phyloP scores from a whole-genome alignment of 2,329 filamentous ascomycete species.

The Pseudopyricularia cyperi region DNA sequence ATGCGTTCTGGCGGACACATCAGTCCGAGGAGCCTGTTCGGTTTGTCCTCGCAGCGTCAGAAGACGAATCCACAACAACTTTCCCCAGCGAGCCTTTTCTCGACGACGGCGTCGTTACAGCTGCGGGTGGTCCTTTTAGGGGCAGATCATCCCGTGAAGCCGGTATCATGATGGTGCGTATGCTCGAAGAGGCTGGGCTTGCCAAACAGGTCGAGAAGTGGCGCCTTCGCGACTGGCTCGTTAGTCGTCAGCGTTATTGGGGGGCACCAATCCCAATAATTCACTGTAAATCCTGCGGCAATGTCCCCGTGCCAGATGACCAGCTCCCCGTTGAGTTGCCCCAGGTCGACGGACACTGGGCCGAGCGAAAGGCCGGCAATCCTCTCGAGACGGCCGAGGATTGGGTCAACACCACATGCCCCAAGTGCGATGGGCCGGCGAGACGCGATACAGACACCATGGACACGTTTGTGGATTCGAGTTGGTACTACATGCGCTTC shows the following conservation, averaged over 20 bases:
- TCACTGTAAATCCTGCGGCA: slow-evolving; percentile 64
- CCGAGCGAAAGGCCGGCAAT: slow-evolving; percentile 59
- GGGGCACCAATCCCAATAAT: slow-evolving; percentile 81
- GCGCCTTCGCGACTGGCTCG: slow-evolving; percentile 78
- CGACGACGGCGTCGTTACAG: slow-evolving; percentile 54
- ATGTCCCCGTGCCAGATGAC: slow-evolving; percentile 63
- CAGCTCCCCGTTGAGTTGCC: slow-evolving; percentile 70
- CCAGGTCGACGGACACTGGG: slow-evolving; percentile 53
- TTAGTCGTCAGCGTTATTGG: slow-evolving; percentile 90
- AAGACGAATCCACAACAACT: slow-evolving; percentile 30
- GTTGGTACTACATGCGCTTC: slow-evolving; percentile 84
- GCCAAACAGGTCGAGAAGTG: slow-evolving; percentile 57
- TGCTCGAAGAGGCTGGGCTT: slow-evolving; percentile 40
- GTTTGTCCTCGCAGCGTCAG: slow-evolving; percentile 44
- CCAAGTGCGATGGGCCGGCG: slow-evolving; percentile 56
- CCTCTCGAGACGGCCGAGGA: slow-evolving; percentile 58
- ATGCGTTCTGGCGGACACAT: slow-evolving; percentile 69
- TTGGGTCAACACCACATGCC: slow-evolving; percentile 67
- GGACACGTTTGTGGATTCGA: slow-evolving; percentile 93
- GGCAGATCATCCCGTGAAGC: slow-evolving; percentile 52
- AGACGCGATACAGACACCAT: slow-evolving; percentile 85
- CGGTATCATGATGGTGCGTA: slow-evolving; percentile 43
- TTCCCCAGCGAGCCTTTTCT: slow-evolving; percentile 42
- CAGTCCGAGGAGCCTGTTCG: slow-evolving; percentile 44
- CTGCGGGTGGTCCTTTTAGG: slow-evolving; percentile 50